Base-by-base conservation (phyloP, 306 rosid species). In the Hippophae gyantsensis region DNA sequence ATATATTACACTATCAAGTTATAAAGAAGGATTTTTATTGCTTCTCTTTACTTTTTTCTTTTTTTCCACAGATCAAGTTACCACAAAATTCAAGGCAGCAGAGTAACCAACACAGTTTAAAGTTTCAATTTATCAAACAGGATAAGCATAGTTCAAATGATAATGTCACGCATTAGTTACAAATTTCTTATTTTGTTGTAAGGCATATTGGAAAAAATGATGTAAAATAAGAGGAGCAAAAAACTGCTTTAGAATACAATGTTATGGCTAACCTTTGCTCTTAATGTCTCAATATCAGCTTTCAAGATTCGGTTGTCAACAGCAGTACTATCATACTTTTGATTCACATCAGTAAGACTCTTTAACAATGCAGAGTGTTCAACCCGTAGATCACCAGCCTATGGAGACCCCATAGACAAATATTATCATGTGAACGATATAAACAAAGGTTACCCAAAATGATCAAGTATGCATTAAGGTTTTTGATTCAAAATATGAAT, bases 261-360 rank as follows among this genome's bases (percentile, higher is more conserved):
- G 53, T 45, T 8, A 60, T 11, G 7, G 57, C 65, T 73, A 11
- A 81, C 86, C 82, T 81, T 77, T 49, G 86, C 83, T 68, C 86
- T 81, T 60, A 81, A 69, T 5, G 83, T 65, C 76, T 81, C 83
- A 43, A 81, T 81, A 66, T 81, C 78, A 66, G 86, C 86, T 60
- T 74, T 78, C 55, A 81, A 74, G 71, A 81, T 77, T 77, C 86
- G 68, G 52, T 75, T 81, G 68, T 77, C 86, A 51, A 77, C 80
- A 53, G 75, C 86, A 7, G 83, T 72, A 61, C 61, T 69, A 50
- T 77, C 86, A 53, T 77, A 74, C 66, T 81, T 74, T 26, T 77
- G 78, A 60, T 81, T 77, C 67, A 77, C 65, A 6, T 81, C 80
- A n/a, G 79, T 48, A 46, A 81, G 83, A 53, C 75, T 72, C 77